Conservation (phyloP, 371 early-diverging fungal genomes). For the Mucor saturninus region DNA sequence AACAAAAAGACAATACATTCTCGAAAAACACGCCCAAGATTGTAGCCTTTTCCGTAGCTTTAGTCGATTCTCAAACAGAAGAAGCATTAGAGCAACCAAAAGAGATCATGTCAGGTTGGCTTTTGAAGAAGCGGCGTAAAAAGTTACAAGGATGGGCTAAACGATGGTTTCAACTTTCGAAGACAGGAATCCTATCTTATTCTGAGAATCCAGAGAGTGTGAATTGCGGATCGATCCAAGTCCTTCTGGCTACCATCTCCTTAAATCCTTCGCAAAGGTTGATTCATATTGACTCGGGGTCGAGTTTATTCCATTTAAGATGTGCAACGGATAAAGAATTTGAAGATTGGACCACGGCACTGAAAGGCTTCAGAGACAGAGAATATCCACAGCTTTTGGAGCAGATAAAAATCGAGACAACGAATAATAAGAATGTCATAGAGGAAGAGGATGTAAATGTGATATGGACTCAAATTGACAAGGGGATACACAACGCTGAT, state of each 20-base stretch:
- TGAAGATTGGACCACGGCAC: constrained; percentile 52
- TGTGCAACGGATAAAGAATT: constrained; percentile 66
- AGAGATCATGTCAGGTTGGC: constrained; percentile 55
- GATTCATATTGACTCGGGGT: constrained; percentile 83
- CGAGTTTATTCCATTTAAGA: constrained; percentile 73
- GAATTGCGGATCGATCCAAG: constrained; percentile 71
- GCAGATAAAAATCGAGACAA: no score
- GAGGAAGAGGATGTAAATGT: neutral
- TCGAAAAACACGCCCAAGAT: constrained; percentile 87
- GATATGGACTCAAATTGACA: constrained; percentile 1
- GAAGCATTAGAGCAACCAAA: constrained; percentile 13
- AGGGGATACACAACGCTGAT: constrained; percentile 4
- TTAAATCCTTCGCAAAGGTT: constrained; percentile 58
- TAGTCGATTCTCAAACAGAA: constrained; percentile 28
- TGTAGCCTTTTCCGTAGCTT: constrained; percentile 77
- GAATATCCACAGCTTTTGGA: neutral
- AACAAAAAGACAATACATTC: constrained; percentile 74
- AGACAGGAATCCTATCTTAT: constrained; percentile 61
- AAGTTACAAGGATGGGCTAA: constrained; percentile 81
- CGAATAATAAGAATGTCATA: no score
- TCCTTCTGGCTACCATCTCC: constrained; percentile 63
- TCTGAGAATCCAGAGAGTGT: constrained; percentile 58
- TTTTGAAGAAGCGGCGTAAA: constrained; percentile 84
- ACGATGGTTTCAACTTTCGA: constrained; percentile 67
- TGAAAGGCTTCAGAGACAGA: constrained; percentile 8